Conservation (phyloP, 352 stramenopile genomes). For the Detonula confervacea region DNA sequence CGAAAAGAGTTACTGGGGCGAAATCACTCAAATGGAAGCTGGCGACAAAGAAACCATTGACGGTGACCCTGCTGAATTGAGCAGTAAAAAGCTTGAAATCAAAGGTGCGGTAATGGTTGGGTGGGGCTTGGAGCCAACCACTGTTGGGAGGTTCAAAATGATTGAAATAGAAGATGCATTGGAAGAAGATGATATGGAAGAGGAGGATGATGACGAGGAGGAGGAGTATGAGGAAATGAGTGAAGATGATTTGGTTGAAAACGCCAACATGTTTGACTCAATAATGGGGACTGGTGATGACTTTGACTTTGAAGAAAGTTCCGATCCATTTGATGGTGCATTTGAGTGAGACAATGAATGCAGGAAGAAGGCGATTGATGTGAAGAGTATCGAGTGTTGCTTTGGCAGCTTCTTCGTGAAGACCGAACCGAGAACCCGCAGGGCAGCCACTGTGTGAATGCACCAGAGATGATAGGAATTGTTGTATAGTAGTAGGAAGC, state of each 20-base stretch:
- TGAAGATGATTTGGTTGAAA: constrained; percentile 25
- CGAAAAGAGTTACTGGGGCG: constrained; percentile 77
- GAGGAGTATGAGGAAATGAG: constrained; percentile 40
- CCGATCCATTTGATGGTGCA: constrained; percentile 34
- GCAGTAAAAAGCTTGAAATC: constrained; percentile 58
- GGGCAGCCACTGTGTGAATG: too few species aligned
- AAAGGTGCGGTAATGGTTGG: constrained; percentile 70
- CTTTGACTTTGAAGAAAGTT: constrained; percentile 4
- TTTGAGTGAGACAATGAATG: constrained; percentile 36
- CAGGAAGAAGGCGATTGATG: neutral
- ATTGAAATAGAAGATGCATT: constrained; percentile 54
- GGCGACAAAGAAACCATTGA: constrained; percentile 24
- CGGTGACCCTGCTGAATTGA: constrained; percentile 13
- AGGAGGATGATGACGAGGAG: constrained; percentile 60
- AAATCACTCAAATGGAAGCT: constrained; percentile 59
- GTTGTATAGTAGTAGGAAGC: too few species aligned
- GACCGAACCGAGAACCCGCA: neutral
- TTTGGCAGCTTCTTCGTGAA: neutral
- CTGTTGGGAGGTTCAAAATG: constrained; percentile 76
- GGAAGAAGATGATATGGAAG: constrained; percentile 59
- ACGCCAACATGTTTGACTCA: constrained; percentile 33
- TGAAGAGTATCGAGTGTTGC: neutral
- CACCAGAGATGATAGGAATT: too few species aligned
- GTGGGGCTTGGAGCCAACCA: constrained; percentile 68
- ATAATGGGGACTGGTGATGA: constrained; percentile 18